phyloP scores from a whole-genome alignment of 2,329 filamentous ascomycete species.

The Parastagonospora avenae region DNA sequence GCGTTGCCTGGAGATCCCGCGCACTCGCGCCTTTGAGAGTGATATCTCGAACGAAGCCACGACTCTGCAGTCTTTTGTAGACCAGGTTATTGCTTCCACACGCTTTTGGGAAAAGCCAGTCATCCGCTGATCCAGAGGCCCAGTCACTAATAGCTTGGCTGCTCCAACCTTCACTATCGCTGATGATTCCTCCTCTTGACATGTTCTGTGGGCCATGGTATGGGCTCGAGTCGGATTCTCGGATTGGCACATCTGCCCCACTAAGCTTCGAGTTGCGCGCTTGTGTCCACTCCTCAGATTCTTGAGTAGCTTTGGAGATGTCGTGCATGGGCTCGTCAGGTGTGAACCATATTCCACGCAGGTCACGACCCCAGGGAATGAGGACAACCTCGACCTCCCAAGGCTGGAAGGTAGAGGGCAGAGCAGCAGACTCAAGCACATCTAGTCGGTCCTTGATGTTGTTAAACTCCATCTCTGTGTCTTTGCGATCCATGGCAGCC shows the following conservation, averaged over 20 bases:
- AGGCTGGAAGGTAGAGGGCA: slow-evolving; percentile 67
- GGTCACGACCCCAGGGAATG: slow-evolving; percentile 67
- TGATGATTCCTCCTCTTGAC: slow-evolving; percentile 21
- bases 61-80: slow-evolving; percentile 74
- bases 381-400: slow-evolving; percentile 81
- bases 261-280: slow-evolving; percentile 23
- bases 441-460: slow-evolving; percentile 55
- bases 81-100: slow-evolving; percentile 67
- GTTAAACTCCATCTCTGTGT: slow-evolving; percentile 52
- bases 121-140: slow-evolving; percentile 53
- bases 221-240: slow-evolving; percentile 34
- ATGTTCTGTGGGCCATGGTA: slow-evolving; percentile 14
- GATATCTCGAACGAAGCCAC: slow-evolving; percentile 71
- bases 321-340: slow-evolving; percentile 48
- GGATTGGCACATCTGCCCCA: slow-evolving; percentile 8
- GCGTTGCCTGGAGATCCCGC: slow-evolving; percentile 68
- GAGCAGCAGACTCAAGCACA: slow-evolving; percentile 61
- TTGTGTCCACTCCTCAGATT: slow-evolving; percentile 56
- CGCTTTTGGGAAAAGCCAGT: slow-evolving; percentile 72
- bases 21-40: slow-evolving; percentile 67
- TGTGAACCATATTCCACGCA: slow-evolving; percentile 60
- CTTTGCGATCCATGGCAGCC: slow-evolving; percentile 43
- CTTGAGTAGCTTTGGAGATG: slow-evolving; percentile 41
- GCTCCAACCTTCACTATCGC: slow-evolving; percentile 52
- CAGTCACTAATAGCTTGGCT: slow-evolving; percentile 55